Evolutionary conservation across 176 grass and related monocot genomes (phyloP), one percentile per base, ranked within the genome.

Genomic region (Zoysia pacifica): DNA sequence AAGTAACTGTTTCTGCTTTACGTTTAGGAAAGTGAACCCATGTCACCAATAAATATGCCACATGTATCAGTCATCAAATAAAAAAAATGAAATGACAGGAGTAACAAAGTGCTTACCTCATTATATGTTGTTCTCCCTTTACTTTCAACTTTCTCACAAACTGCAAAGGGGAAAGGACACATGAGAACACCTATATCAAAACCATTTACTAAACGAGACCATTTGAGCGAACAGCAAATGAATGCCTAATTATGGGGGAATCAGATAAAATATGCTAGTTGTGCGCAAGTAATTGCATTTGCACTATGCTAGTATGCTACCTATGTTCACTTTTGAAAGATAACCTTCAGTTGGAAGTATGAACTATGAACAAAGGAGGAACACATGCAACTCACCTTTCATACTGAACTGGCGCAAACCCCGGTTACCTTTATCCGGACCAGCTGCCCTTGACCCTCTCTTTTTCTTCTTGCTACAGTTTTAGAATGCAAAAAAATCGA

Each of bases 91-190:
- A 6, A 14, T 76, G n/a, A 45, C 42, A 68, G 43, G 77, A 80
- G 44, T 46, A 65, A 75, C 37, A 78, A 75, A 37, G 13, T 47
- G 70, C 55, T 18, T 67, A 94, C 96, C 92, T 99, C 93, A 61
- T 99, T 99, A 81, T 99, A 99, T 49, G 97, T 95, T 65, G 97
- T 99, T 83, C 97, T 93, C 45, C 90, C 97, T 84, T 99, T 99
- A 87, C 97, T 99, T 95, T 99, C 97, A 81, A 99, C 97, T 88
- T 95, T 99, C 69, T 99, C 90, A 60, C 97, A 99, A 78, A 99
- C 97, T 99, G 82, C 69, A 86, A 77, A 82, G 71, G 7, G 75
- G 69, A 86, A 56, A 83, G 10, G 77, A 51, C 18, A 69, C 19
- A 84, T 62, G 6, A 58, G 49, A 47, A 77, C 18, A 53, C 35